Percentiles rank a stretch among this genome's conserved stretches.
phyloP scores from a whole-genome alignment of 345 rosid genomes.

The Brassica nigra region DNA sequence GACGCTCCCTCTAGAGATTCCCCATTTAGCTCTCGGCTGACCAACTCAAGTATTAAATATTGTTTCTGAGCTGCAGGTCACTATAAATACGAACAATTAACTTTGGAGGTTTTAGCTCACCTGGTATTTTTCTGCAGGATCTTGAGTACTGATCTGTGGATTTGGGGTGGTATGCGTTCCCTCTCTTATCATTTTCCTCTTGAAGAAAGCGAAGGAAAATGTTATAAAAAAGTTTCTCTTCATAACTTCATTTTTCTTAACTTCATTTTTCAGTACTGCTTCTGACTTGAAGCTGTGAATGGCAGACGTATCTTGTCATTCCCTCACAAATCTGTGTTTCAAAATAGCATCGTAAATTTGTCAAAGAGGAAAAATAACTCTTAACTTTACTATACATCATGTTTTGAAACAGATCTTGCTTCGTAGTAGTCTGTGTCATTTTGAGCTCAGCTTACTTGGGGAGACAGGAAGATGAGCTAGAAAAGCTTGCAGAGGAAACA shows the following conservation, averaged over 20 bases:
- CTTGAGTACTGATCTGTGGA: not conserved
- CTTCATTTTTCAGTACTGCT: not conserved
- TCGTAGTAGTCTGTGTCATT: not conserved
- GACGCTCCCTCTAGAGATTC: conserved; percentile 49
- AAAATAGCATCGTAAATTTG: not conserved
- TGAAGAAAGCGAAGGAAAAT: not conserved
- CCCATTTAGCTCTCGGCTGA: not conserved
- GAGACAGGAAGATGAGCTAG: not conserved
- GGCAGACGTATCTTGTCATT: not conserved
- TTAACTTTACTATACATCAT: not conserved
- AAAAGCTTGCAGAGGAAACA: not conserved
- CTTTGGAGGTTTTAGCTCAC: not conserved
- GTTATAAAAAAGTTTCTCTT: not conserved
- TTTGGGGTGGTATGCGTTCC: not conserved
- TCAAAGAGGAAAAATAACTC: not conserved
- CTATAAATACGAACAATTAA: not conserved
- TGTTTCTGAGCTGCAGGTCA: not conserved
- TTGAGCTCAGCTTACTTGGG: not conserved
- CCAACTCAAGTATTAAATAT: not conserved
- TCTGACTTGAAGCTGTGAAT: not conserved
- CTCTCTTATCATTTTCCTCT: not conserved
- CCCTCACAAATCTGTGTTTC: not conserved
- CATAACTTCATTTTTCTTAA: not conserved
- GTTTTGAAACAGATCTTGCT: not conserved
- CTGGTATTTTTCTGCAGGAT: not conserved